Percentiles rank a stretch among this genome's conserved stretches.
Conservation (phyloP, 192 early-diverging fungal genomes). For the Backusella sp. region DNA sequence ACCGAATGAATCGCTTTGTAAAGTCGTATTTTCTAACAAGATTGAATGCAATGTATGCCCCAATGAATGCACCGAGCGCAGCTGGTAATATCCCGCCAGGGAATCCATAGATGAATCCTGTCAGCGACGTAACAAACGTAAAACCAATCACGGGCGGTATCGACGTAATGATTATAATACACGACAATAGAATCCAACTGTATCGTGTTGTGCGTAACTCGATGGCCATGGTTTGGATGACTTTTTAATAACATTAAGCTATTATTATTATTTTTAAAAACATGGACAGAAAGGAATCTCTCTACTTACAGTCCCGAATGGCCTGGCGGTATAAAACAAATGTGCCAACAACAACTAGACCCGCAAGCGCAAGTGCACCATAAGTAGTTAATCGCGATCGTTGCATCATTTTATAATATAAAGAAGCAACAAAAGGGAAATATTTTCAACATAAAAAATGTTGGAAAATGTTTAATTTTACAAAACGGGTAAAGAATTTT, state of each 20-base stretch:
- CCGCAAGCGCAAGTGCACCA: not conserved
- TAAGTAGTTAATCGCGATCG: not conserved
- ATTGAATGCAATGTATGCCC: constrained; percentile 24
- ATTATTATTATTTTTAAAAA: no score
- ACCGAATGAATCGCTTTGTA: constrained; percentile 14
- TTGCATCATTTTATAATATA: not conserved
- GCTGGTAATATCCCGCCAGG: constrained; percentile 48
- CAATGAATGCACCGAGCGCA: constrained; percentile 35
- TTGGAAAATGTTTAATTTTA: not conserved
- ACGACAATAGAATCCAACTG: constrained; percentile 24
- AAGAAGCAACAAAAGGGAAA: not conserved
- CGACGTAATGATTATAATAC: constrained; percentile 33
- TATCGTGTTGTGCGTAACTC: constrained; percentile 16
- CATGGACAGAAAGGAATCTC: no score
- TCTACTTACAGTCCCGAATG: constrained; percentile 2
- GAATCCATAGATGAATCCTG: constrained; percentile 56
- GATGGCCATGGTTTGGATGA: constrained; percentile 19
- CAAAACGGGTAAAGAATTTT: not conserved
- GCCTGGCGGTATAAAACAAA: not conserved
- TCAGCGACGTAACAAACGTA: constrained; percentile 35
- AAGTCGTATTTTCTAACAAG: constrained; percentile 25
- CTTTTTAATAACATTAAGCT: not conserved
- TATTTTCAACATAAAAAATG: not conserved
- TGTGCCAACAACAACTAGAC: not conserved
- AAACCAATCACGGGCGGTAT: constrained; percentile 54